Evolutionary conservation across 225 moss, liverwort and hornwort species (phyloP), one percentile per base, ranked within the genome.

Genomic region (Marchantia polymorpha): DNA sequence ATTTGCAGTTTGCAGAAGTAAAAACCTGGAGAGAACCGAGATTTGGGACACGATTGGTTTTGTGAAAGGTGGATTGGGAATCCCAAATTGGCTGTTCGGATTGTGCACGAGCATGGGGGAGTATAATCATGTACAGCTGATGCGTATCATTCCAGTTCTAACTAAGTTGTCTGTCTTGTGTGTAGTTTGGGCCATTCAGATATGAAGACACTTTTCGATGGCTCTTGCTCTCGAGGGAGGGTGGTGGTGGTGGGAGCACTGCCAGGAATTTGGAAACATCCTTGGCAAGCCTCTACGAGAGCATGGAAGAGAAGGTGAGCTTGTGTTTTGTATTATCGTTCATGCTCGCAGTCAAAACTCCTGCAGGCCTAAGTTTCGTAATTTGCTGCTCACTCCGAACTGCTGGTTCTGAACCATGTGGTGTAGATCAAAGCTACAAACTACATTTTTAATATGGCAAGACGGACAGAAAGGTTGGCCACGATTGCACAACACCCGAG

Each of bases 281-380:
- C 60, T 64, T 87, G 79, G 79, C 82, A 20, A 84, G 78, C 68
- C 63, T 87, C 13, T 87, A 87, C 39, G 87, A 87, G 52, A 78
- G 68, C 10, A 77, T 84, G 84, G 87, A 87, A 9, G 80, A 87
- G 55, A 87, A 87, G 79, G 84, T 84, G 31, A 12, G 0, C 39
- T 64, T 82, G 8, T 47, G 17, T 49, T 51, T 8, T 12, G 52
- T 14, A 64, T 64, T 7, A 8, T 0, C 7, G 23, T 23, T 64
- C 7, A 7, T 23, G 20, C n/a, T 0, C 11, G 22, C 50, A 49
- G 22, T 17, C 49, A 72, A 7, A 39, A 47, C 46, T 69, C 10
- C 46, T 39, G 30, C 11, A 39, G 39, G 39, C 39, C 31, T 8
- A 4, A 39, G 69, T 23, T 16, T 61, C 61, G 8, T 61, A 58